These are phyloP conservation scores for Agrocybe praecox DNA, from an alignment of 768 basidiomycete genomes.

Conservation along the genomic window DNA sequence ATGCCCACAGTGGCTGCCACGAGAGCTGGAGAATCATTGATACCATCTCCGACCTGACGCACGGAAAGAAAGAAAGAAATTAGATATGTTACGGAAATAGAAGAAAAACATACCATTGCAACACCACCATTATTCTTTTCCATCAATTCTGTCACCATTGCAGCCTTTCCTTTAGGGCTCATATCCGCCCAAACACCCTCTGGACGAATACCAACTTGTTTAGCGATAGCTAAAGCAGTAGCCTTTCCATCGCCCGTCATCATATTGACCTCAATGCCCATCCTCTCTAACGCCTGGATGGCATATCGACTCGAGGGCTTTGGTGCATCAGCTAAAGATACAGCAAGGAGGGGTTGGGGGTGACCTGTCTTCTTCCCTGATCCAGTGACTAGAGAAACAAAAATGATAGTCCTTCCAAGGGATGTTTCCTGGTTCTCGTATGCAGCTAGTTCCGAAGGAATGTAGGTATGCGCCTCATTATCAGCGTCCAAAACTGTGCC, in stretches of 20 bases:
- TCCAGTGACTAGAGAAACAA: slow-evolving; percentile 63
- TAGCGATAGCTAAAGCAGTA: slow-evolving; percentile 88
- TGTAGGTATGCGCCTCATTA: slow-evolving; percentile 25
- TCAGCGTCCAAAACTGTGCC: slow-evolving; percentile 25
- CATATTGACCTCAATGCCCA: slow-evolving; percentile 94
- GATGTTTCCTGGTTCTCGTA: slow-evolving; percentile 76
- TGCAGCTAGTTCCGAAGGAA: slow-evolving; percentile 59
- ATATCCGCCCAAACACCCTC: slow-evolving; percentile 90
- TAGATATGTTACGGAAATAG: background rate
- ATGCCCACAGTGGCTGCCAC: slow-evolving; percentile 97
- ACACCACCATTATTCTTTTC: slow-evolving; percentile 72
- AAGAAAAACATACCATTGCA: slow-evolving; percentile 73
- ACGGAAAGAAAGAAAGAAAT: background rate
- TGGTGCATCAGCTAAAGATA: slow-evolving; percentile 86
- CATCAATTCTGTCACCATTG: slow-evolving; percentile 80
- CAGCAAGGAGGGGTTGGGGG: slow-evolving; percentile 68
- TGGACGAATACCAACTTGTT: slow-evolving; percentile 82
- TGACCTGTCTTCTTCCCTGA: slow-evolving; percentile 31
- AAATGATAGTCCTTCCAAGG: slow-evolving; percentile 84
- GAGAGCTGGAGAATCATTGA: slow-evolving; percentile 97
- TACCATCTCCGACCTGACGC: slow-evolving; percentile 91
- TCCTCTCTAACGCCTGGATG: slow-evolving; percentile 74
- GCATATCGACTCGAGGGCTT: slow-evolving; percentile 86
- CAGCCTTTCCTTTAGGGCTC: slow-evolving; percentile 95
- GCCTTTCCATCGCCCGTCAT: slow-evolving; percentile 90